Percentiles rank a stretch among this genome's conserved stretches.
Conservation (phyloP, 1,284 basidiomycete genomes). For the Microbotryum silenes-acaulis region DNA sequence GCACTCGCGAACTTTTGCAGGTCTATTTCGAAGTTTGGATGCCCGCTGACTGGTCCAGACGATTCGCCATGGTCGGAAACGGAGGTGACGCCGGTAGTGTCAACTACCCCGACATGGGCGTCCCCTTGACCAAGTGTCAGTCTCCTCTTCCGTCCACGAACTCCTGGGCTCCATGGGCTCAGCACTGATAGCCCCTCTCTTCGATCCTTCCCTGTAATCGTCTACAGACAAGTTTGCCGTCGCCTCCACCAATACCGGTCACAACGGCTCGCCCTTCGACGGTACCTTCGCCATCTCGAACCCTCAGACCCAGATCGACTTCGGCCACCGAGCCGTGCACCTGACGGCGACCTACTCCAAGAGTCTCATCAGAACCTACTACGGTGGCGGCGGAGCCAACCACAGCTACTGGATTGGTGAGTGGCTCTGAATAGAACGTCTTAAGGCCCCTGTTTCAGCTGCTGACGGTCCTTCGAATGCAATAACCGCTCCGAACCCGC, state of each 20-base stretch:
- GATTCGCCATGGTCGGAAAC: constrained; percentile 33
- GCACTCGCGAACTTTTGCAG: neutral
- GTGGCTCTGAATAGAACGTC: too few relatives aligned
- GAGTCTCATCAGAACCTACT: constrained; percentile 12
- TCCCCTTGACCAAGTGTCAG: constrained; percentile 18
- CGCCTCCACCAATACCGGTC: constrained; percentile 28
- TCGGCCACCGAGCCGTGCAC: constrained; percentile 33
- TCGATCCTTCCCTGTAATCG: neutral
- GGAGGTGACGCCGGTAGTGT: constrained; percentile 29
- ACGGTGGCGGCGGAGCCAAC: too few relatives aligned
- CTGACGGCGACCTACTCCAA: constrained; percentile 32
- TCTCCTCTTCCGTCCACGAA: neutral
- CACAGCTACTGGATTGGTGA: too few relatives aligned
- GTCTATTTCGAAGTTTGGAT: constrained; percentile 34
- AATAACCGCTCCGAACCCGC: neutral
- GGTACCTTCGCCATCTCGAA: constrained; percentile 29
- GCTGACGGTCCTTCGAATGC: too few relatives aligned
- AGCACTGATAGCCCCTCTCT: neutral
- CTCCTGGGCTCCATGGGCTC: neutral
- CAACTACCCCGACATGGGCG: constrained; percentile 26
- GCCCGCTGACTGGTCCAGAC: constrained; percentile 25
- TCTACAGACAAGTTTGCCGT: constrained; percentile 16
- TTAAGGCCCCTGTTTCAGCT: too few relatives aligned
- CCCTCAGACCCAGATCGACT: constrained; percentile 32
- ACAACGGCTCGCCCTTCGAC: constrained; percentile 20